Evolutionary conservation across 768 basidiomycete genomes (phyloP).

Genomic region (Lactarius indigo): DNA sequence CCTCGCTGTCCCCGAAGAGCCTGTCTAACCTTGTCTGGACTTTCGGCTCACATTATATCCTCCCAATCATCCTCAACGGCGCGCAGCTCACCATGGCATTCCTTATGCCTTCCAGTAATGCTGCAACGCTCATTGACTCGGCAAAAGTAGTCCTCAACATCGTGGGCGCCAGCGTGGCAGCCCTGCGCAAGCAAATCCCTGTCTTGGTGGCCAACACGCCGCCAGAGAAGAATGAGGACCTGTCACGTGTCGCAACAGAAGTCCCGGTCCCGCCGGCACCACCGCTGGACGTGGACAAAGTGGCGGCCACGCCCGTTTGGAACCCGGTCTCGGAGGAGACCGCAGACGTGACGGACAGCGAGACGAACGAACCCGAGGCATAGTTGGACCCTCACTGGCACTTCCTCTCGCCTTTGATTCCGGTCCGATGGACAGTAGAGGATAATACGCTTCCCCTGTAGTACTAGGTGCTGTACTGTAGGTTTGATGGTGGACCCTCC

Average conservation of each 20-base stretch:
- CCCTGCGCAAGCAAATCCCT: neutral
- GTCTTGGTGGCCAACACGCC: neutral
- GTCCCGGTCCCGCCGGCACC: neutral
- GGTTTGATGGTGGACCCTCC: neutral
- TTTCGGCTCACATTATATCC: slow-evolving; percentile 5
- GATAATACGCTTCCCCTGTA: neutral
- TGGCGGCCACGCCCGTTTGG: too few relatives aligned
- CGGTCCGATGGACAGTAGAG: neutral
- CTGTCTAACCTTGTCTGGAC: neutral
- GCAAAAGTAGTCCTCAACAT: slow-evolving; percentile 16
- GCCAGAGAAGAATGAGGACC: neutral
- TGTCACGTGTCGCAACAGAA: neutral
- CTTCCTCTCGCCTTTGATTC: neutral
- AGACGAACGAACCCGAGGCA: neutral
- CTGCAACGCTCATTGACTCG: slow-evolving; percentile 2
- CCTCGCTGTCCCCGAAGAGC: neutral
- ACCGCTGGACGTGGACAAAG: neutral
- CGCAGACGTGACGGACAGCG: neutral
- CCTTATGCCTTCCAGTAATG: neutral
- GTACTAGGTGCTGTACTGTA: neutral
- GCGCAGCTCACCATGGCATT: slow-evolving; percentile 5
- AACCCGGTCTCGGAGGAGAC: neutral
- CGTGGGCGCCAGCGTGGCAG: slow-evolving; percentile 1
- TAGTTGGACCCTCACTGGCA: neutral
- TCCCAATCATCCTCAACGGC: slow-evolving; percentile 1